Evolutionary conservation across 306 rosid genomes (phyloP).

Genomic region (Sindora glabra): DNA sequence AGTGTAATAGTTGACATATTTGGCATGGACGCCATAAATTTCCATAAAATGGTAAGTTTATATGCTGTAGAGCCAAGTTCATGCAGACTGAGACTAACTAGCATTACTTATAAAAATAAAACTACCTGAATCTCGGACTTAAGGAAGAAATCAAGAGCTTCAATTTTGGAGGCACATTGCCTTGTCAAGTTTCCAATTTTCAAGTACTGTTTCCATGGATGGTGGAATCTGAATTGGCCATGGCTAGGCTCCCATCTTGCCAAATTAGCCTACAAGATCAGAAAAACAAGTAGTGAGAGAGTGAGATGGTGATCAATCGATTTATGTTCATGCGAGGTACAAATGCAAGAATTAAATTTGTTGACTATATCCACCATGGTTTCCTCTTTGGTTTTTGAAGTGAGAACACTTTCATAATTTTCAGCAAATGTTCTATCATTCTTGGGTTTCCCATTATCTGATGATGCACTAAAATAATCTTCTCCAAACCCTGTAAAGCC

Average conservation of each 20-base stretch:
- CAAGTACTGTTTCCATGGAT: conserved; percentile 38
- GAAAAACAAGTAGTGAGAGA: neutral
- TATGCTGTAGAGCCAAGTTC: no score
- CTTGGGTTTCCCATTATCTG: neutral
- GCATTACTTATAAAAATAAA: no score
- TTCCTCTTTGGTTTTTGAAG: conserved; percentile 24
- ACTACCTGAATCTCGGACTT: conserved; percentile 1
- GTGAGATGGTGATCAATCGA: neutral
- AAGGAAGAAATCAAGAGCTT: conserved; percentile 22
- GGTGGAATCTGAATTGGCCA: conserved; percentile 21
- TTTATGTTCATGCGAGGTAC: neutral
- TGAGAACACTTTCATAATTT: conserved; percentile 24
- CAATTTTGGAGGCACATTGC: conserved; percentile 28
- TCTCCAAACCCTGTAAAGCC: neutral
- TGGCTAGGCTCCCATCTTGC: conserved; percentile 43
- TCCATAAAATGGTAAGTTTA: no score
- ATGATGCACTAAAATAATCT: neutral
- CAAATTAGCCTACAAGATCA: conserved; percentile 17
- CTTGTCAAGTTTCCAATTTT: conserved; percentile 27
- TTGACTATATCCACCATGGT: conserved; percentile 9
- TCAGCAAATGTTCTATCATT: conserved; percentile 2
- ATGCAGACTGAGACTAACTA: no score
- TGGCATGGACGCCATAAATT: no score
- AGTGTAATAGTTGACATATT: no score
- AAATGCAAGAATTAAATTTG: neutral